Base-by-base conservation (phyloP, 1,284 basidiomycete genomes). In the Cutaneotrichosporon spelunceum region DNA sequence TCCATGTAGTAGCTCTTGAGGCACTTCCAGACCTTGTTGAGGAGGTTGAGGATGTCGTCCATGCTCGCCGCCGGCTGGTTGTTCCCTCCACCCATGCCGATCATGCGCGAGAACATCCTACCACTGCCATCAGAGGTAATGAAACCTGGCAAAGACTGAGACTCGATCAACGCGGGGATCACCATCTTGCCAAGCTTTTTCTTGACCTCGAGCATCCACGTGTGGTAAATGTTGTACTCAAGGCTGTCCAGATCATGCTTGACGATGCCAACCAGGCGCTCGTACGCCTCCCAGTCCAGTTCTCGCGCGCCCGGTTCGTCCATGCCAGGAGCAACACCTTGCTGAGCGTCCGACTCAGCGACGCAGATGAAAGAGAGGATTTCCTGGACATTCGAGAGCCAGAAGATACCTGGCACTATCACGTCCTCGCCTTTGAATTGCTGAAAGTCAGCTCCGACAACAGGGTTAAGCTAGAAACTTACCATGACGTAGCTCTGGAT, bases 171-270 rank as follows among this genome's bases (percentile, higher is more conserved):
- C 4, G 96, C 96, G 21, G 96, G 96, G 61, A 99, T 93, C 56
- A 99, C 91, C 94, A 99, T 99, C 83, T 98, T 98, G 66, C 88
- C 85, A 49, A 99, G 82, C 66, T 88, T 89, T 82, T 95, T 96
- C 87, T 99, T 99, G 49, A 93, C 92, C 81, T 99, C 96, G 64
- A 92, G 83, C 92, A 99, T 99, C 91, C 93, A 97, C 0, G 95
- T 98, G 79, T 99, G 95, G 78, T 98, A 99, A 79, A 99, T 96
- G 83, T 99, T 99, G 82, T 98, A 99, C 81, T 99, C 95, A 71
- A 99, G 83, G 68, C 91, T 94, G 80, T 99, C 96, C 50, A 99
- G 85, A 77, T 99, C 96, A 74, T 99, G 95, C 80, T 98, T 98
- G 78, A 99, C 96, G 66, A 99, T 92, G 21, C 90, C 90, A 21